Conservation (phyloP, 768 basidiomycete species). For the Mycena galopus region DNA sequence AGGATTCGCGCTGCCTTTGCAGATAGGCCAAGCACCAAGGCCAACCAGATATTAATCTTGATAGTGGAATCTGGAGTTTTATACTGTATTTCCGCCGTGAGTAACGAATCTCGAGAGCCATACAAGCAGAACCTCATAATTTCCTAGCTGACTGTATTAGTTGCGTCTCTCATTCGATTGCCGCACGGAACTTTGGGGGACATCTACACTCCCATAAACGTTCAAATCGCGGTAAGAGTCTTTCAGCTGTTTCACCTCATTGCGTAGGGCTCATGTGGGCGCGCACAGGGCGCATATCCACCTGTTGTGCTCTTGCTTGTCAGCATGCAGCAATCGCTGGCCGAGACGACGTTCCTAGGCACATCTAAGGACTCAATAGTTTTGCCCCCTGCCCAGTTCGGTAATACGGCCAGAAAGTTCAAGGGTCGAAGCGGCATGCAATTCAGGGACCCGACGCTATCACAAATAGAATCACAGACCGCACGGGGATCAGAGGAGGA, state of each 20-base stretch:
- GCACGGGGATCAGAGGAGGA: no score
- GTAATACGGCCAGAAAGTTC: no score
- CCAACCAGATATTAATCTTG: background rate
- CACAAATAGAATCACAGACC: no score
- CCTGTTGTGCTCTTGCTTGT: background rate
- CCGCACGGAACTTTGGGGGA: conserved; percentile 34
- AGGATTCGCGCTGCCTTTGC: background rate
- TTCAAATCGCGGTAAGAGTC: conserved; percentile 35
- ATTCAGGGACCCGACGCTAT: no score
- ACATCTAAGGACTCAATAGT: no score
- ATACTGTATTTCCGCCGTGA: background rate
- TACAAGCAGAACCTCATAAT: no score
- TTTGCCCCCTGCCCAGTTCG: no score
- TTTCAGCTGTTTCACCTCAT: background rate
- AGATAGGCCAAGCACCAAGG: background rate
- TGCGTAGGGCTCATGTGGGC: background rate
- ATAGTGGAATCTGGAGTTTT: background rate
- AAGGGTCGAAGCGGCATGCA: no score
- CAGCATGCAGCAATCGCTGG: background rate
- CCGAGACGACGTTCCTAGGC: background rate
- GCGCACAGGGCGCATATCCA: background rate
- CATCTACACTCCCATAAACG: conserved; percentile 29
- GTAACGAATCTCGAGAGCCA: background rate
- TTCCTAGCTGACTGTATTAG: conserved; percentile 18
- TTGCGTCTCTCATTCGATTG: conserved; percentile 24